These are phyloP conservation scores for Rubia yunnanensis DNA, from an alignment of 257 asterid genomes.

Conservation along the genomic window DNA sequence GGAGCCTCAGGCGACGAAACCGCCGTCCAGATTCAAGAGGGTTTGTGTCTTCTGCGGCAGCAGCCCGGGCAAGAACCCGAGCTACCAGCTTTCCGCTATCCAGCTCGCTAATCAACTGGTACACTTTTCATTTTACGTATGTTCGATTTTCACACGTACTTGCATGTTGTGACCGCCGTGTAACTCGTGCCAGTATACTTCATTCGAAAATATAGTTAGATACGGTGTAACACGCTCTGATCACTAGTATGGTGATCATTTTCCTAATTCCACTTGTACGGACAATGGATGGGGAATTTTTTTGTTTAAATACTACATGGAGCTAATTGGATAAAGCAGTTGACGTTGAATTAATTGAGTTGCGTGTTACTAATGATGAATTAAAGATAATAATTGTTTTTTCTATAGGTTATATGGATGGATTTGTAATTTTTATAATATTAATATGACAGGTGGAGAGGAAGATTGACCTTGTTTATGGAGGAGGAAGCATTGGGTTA, in stretches of 20 bases:
- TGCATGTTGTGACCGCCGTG: not conserved
- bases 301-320: too few species aligned
- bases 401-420: too few species aligned
- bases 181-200: too few species aligned
- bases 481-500: slow-evolving; percentile 74
- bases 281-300: not conserved
- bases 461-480: slow-evolving; percentile 80
- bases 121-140: not conserved
- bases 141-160: too few species aligned
- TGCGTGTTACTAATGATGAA: slow-evolving; percentile 22
- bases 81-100: slow-evolving; percentile 64
- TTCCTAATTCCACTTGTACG: not conserved
- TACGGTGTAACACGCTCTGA: too few species aligned
- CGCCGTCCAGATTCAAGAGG: slow-evolving; percentile 65
- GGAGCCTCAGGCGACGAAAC: slow-evolving; percentile 15
- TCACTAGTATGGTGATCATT: not conserved
- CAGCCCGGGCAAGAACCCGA: slow-evolving; percentile 76
- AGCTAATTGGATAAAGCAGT: not conserved
- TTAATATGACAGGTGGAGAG: slow-evolving; percentile 54
- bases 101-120: slow-evolving; percentile 76
- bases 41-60: slow-evolving; percentile 78
- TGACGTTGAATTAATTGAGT: slow-evolving; percentile 2
- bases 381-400: not conserved
- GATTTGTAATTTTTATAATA: too few species aligned
- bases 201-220: too few species aligned